phyloP scores from a whole-genome alignment of 2,329 filamentous ascomycete genomes.

The Chaetoscypha palmicola region DNA sequence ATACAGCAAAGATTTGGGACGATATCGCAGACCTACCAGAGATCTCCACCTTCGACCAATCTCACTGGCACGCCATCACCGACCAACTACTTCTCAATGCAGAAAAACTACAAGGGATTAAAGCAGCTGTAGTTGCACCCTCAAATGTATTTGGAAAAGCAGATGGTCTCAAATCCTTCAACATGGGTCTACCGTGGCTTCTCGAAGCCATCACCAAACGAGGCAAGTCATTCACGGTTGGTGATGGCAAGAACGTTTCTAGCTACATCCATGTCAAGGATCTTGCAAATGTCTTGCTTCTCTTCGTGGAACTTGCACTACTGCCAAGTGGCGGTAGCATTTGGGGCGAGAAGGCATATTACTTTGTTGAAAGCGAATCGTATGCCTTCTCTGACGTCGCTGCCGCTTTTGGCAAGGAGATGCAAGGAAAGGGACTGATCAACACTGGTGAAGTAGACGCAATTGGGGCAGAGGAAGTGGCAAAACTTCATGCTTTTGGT shows the following conservation, averaged over 20 bases:
- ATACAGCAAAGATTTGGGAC: slow-evolving; percentile 37
- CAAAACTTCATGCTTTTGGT: slow-evolving; percentile 14
- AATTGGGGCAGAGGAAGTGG: slow-evolving; percentile 11
- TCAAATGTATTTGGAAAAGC: slow-evolving; percentile 49
- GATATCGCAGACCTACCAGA: slow-evolving; percentile 39
- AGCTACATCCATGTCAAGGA: slow-evolving; percentile 47
- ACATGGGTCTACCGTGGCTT: slow-evolving; percentile 42
- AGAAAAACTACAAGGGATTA: slow-evolving; percentile 33
- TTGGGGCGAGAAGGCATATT: slow-evolving; percentile 50
- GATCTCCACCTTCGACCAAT: slow-evolving; percentile 38
- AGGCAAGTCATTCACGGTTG: slow-evolving; percentile 42
- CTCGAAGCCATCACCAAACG: slow-evolving; percentile 37
- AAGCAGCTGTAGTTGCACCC: slow-evolving; percentile 49
- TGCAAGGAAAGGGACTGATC: slow-evolving; percentile 41
- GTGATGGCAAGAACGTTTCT: slow-evolving; percentile 43
- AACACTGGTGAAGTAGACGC: slow-evolving; percentile 13
- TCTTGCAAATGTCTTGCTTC: slow-evolving; percentile 42
- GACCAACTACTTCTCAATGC: slow-evolving; percentile 43
- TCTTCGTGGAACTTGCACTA: slow-evolving; percentile 45
- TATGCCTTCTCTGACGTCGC: slow-evolving; percentile 42
- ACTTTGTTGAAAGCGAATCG: slow-evolving; percentile 48
- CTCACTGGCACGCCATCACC: slow-evolving; percentile 43
- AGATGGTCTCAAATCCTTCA: slow-evolving; percentile 44
- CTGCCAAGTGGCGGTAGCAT: slow-evolving; percentile 31
- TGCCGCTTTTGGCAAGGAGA: slow-evolving; percentile 38